Percentiles rank a stretch among this genome's conserved stretches.
Conservation (phyloP, 2,329 filamentous ascomycete genomes). For the Ampelomyces quisqualis region DNA sequence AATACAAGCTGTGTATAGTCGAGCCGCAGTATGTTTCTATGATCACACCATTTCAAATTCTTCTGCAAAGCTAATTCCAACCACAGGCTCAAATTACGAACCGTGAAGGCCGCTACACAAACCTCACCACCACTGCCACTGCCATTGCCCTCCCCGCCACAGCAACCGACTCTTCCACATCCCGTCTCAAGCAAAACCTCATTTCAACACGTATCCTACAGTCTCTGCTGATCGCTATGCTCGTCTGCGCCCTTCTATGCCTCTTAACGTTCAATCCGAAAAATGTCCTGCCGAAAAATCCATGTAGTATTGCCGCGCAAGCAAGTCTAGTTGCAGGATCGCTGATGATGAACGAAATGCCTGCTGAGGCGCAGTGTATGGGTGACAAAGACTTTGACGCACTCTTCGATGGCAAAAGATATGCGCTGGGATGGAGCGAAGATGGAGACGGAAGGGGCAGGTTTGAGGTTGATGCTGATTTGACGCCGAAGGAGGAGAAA, state of each 20-base stretch:
- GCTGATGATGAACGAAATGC: neutral
- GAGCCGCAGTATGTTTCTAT: neutral
- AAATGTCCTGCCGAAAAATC: neutral
- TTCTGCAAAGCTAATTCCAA: too few relatives aligned
- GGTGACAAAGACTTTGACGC: neutral
- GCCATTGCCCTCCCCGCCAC: neutral
- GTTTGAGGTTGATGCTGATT: neutral
- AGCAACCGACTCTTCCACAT: neutral
- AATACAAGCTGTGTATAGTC: neutral
- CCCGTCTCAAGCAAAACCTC: neutral
- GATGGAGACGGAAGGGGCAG: neutral
- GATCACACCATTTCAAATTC: too few relatives aligned
- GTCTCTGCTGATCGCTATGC: neutral
- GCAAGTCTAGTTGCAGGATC: neutral
- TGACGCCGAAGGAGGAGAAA: neutral
- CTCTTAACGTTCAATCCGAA: neutral
- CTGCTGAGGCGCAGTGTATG: neutral
- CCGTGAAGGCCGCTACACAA: neutral
- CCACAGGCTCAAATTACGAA: constrained; percentile 1
- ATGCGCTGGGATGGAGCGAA: neutral
- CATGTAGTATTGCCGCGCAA: neutral
- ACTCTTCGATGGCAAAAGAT: neutral
- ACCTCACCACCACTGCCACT: neutral
- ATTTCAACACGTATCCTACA: neutral
- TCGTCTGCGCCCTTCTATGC: neutral